Conservation (phyloP, 2,329 filamentous ascomycete species). For the Fusarium cicatricum region DNA sequence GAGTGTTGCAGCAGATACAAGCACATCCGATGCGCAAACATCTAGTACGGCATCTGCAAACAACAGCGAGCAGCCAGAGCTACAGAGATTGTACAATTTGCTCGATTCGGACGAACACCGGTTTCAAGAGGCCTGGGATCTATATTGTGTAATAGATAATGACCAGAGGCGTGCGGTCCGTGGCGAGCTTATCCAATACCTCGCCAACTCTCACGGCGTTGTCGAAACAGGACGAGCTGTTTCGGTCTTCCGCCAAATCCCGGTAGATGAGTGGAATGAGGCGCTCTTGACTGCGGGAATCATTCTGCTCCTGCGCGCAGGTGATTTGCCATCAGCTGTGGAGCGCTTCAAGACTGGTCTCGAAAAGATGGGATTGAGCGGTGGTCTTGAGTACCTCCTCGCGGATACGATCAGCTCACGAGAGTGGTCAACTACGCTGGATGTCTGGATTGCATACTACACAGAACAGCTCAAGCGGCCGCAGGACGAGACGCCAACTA, state of each 20-base stretch:
- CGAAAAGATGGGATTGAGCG: conserved; percentile 42
- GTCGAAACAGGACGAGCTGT: conserved; percentile 57
- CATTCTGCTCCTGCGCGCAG: conserved; percentile 52
- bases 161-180: conserved; percentile 42
- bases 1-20: background rate
- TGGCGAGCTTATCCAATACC: conserved; percentile 50
- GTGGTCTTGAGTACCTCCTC: conserved; percentile 56
- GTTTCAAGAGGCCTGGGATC: conserved; percentile 55
- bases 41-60: background rate
- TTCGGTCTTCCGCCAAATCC: conserved; percentile 53
- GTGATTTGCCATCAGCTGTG: conserved; percentile 51
- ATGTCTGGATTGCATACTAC: conserved; percentile 50
- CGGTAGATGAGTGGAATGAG: conserved; percentile 51
- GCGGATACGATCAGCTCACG: conserved; percentile 49
- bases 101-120: conserved; percentile 38
- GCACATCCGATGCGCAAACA: background rate
- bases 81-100: conserved; percentile 26
- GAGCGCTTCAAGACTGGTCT: conserved; percentile 52
- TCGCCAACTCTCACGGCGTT: conserved; percentile 53
- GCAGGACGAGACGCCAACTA: conserved; percentile 11
- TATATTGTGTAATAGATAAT: conserved; percentile 51
- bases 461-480: conserved; percentile 20
- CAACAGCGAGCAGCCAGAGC: background rate
- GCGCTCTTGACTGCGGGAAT: conserved; percentile 52
- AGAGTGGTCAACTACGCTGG: conserved; percentile 49